These are phyloP conservation scores for Dendrobium catenatum DNA, from an alignment of 106 monocot genomes.

Conservation along the genomic window DNA sequence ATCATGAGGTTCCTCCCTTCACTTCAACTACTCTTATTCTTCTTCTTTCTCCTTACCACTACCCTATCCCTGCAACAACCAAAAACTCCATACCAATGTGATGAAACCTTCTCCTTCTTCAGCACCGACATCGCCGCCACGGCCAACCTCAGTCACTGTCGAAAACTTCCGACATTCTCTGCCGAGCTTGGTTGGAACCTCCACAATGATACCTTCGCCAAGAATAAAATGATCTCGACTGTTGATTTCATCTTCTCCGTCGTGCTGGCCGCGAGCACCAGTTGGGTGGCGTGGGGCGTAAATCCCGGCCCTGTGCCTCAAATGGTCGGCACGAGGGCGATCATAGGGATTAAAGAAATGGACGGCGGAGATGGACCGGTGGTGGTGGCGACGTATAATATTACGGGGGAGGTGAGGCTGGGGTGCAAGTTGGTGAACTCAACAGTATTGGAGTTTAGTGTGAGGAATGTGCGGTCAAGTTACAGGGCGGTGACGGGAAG, in stretches of 20 bases:
- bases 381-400: constrained; percentile 13
- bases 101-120: constrained; percentile 3
- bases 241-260: not conserved
- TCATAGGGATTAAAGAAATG: not conserved
- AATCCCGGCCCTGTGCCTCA: constrained; percentile 1
- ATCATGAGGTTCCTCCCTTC: too few relatives aligned
- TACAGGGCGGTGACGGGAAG: constrained; percentile 4
- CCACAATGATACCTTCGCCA: not conserved
- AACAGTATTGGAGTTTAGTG: constrained; percentile 2
- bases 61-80: not conserved
- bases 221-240: not conserved
- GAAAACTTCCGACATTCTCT: not conserved
- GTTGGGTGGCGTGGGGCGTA: constrained; percentile 14
- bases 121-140: not conserved
- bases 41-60: not conserved
- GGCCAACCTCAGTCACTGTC: not conserved
- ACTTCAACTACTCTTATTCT: not conserved
- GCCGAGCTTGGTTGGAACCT: constrained; percentile 12
- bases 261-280: not conserved
- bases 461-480: not conserved
- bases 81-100: not conserved
- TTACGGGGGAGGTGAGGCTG: not conserved
- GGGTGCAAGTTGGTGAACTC: constrained; percentile 16
- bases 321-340: constrained; percentile 13
- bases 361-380: not conserved